Percentiles rank a stretch among this genome's conserved stretches.
Conservation (phyloP, 352 stramenopile species). For the Phytopythium chamaehyphon region DNA sequence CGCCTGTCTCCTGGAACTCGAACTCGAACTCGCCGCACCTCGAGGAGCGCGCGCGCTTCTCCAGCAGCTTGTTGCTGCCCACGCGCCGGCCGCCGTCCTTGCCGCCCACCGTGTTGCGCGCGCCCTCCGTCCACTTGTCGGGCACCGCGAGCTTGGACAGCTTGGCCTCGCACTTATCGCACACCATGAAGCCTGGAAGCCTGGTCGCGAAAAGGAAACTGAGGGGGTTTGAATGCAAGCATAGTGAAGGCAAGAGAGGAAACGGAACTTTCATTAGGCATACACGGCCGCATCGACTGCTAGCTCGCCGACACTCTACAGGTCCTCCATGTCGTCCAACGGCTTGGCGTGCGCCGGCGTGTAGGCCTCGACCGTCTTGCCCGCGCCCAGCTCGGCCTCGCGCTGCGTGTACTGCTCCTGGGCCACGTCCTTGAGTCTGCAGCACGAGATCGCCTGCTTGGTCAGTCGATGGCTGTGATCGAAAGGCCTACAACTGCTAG, state of each 20-base stretch:
- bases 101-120: constrained; percentile 48
- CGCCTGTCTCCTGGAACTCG: too few relatives aligned
- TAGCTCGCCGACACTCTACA: constrained; percentile 25
- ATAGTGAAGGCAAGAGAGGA: not conserved
- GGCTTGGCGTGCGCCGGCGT: constrained; percentile 44
- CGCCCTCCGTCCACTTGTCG: constrained; percentile 70
- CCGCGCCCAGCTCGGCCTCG: constrained; percentile 68
- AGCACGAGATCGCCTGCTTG: not conserved
- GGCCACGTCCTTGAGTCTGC: constrained; percentile 83
- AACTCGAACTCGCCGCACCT: constrained; percentile 34
- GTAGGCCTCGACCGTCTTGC: constrained; percentile 73
- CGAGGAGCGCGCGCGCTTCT: constrained; percentile 35
- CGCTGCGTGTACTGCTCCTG: constrained; percentile 89
- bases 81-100: constrained; percentile 48
- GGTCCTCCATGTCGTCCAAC: constrained; percentile 50
- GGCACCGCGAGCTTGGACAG: constrained; percentile 73
- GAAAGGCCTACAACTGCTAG: too few relatives aligned
- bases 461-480: not conserved
- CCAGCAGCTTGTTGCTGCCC: constrained; percentile 34
- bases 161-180: constrained; percentile 72
- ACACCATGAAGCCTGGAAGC: constrained; percentile 41
- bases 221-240: too few relatives aligned
- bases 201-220: not conserved
- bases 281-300: constrained; percentile 9
- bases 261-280: constrained; percentile 15